Conservation (phyloP, 1,139 yeast genomes). For the Scheffersomyces titani region DNA sequence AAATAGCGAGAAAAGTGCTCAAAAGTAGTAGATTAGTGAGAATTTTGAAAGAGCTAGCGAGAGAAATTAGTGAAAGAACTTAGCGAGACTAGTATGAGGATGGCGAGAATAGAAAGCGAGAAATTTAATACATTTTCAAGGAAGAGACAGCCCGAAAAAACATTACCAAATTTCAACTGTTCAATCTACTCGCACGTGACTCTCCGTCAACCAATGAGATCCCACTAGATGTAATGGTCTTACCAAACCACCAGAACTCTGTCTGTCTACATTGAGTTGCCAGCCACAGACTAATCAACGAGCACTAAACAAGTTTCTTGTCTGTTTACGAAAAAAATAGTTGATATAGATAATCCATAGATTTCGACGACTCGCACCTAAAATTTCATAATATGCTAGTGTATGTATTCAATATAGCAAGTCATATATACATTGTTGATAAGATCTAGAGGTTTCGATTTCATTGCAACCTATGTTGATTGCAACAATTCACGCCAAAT, state of each 20-base stretch:
- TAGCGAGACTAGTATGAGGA: neutral
- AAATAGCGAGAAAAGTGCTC: neutral
- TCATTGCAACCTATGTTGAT: neutral
- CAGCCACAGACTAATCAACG: neutral
- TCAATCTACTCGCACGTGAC: neutral
- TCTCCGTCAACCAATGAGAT: neutral
- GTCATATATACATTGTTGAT: neutral
- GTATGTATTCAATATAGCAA: neutral
- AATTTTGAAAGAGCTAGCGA: neutral
- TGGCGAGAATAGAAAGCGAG: neutral
- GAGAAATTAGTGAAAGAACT: neutral
- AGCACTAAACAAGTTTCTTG: neutral
- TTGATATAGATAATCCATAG: neutral
- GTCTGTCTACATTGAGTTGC: neutral
- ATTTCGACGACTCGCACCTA: neutral
- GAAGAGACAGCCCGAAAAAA: neutral
- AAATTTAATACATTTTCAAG: neutral
- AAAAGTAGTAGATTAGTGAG: neutral
- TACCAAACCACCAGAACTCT: neutral
- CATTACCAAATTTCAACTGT: neutral
- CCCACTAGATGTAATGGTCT: neutral
- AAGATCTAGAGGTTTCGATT: neutral
- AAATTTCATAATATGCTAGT: neutral
- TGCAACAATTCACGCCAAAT: neutral
- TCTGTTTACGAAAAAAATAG: neutral